These are phyloP conservation scores for Viola odorata DNA, from an alignment of 345 rosid genomes.

Conservation along the genomic window DNA sequence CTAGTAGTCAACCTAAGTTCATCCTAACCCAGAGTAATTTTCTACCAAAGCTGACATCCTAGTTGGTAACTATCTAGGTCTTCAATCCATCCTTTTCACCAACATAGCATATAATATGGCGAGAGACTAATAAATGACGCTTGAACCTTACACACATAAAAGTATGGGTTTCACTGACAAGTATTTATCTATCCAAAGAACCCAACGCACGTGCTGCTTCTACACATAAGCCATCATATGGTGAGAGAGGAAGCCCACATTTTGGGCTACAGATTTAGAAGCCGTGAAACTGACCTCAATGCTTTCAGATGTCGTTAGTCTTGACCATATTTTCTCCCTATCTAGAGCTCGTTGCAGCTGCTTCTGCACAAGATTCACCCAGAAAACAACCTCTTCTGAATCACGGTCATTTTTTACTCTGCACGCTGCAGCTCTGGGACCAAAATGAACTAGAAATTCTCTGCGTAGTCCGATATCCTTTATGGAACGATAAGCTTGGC, in stretches of 20 bases:
- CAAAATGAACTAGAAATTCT: slow-evolving; percentile 94
- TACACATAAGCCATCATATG: not conserved
- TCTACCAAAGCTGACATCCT: no score
- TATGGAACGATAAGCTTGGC: slow-evolving; percentile 57
- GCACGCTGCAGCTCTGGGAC: slow-evolving; percentile 79
- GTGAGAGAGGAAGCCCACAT: no score
- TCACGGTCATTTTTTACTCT: slow-evolving; percentile 54
- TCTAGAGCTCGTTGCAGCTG: slow-evolving; percentile 80
- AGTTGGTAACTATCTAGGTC: not conserved
- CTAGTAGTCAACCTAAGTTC: no score
- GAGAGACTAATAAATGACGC: not conserved
- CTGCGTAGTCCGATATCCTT: slow-evolving; percentile 69
- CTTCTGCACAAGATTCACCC: slow-evolving; percentile 90
- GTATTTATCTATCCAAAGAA: no score
- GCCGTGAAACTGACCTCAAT: slow-evolving; percentile 62
- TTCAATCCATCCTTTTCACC: not conserved
- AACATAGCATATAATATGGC: not conserved
- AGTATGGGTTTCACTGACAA: no score
- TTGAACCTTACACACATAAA: not conserved
- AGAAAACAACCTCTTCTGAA: slow-evolving; percentile 80
- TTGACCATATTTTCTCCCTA: slow-evolving; percentile 98
- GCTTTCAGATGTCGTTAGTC: slow-evolving; percentile 86
- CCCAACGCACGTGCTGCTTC: no score
- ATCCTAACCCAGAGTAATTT: not conserved
- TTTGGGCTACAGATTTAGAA: no score